A percentile compares a stretch with the other conserved stretches of the same genome.
Conservation (phyloP, 2,329 filamentous ascomycete genomes). For the Diaporthe sp. region DNA sequence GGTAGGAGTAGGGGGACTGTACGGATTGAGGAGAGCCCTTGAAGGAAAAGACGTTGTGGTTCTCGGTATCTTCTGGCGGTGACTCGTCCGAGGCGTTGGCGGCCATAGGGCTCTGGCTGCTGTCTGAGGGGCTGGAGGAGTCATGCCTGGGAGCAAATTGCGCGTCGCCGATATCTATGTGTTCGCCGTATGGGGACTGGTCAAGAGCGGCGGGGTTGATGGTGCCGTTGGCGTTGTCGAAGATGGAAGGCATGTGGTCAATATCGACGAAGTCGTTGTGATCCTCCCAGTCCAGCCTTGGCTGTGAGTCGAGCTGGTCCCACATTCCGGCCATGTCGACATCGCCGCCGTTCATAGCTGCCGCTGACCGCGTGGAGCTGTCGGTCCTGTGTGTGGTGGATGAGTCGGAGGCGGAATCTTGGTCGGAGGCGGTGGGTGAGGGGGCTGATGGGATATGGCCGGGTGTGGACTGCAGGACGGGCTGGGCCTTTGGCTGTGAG, state of each 20-base stretch:
- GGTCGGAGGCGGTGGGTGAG: slow-evolving; percentile 57
- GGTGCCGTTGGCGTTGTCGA: slow-evolving; percentile 50
- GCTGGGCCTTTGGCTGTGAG: slow-evolving; percentile 38
- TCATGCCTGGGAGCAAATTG: slow-evolving; percentile 43
- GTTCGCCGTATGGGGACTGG: slow-evolving; percentile 45
- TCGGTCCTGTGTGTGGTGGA: slow-evolving; percentile 62
- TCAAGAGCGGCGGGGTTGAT: slow-evolving; percentile 52
- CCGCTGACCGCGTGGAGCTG: slow-evolving; percentile 60
- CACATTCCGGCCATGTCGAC: slow-evolving; percentile 53
- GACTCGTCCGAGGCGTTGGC: slow-evolving; percentile 43
- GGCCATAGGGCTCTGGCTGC: slow-evolving; percentile 62
- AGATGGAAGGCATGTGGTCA: slow-evolving; percentile 54
- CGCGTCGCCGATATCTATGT: slow-evolving; percentile 50
- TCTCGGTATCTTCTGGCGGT: slow-evolving; percentile 22
- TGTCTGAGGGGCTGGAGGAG: slow-evolving; percentile 45
- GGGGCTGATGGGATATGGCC: slow-evolving; percentile 56
- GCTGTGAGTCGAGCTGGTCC: slow-evolving; percentile 18
- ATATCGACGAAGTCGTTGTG: slow-evolving; percentile 53
- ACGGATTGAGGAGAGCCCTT: slow-evolving; percentile 35
- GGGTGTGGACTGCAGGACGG: slow-evolving; percentile 39
- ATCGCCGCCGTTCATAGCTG: slow-evolving; percentile 56
- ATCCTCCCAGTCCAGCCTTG: slow-evolving; percentile 56
- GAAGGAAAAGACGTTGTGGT: slow-evolving; percentile 31
- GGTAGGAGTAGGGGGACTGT: slow-evolving; percentile 38
- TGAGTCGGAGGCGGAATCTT: slow-evolving; percentile 65